Conservation (phyloP, 768 basidiomycete species). For the Suillus sp. region DNA sequence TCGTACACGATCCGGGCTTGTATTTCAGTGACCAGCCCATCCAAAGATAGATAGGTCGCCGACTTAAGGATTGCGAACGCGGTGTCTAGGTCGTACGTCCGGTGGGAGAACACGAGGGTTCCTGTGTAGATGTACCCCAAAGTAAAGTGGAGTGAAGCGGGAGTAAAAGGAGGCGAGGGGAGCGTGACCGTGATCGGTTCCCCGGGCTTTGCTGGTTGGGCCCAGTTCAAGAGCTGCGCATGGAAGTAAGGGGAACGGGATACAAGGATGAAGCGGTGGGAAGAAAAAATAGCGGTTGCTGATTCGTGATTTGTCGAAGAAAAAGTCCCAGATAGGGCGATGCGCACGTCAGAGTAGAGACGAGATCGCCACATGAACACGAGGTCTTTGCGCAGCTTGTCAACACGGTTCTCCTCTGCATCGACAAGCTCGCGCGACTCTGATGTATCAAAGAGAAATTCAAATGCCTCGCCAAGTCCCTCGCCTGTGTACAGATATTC, state of each 20-base stretch:
- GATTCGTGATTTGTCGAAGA: slow-evolving; percentile 64
- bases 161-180: slow-evolving; percentile 92
- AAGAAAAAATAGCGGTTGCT: slow-evolving; percentile 83
- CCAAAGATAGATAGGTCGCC: slow-evolving; percentile 75
- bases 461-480: slow-evolving; percentile 85
- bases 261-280: slow-evolving; percentile 91
- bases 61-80: slow-evolving; percentile 88
- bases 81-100: slow-evolving; percentile 90
- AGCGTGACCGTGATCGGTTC: slow-evolving; percentile 68
- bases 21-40: slow-evolving; percentile 74
- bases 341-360: slow-evolving; percentile 89
- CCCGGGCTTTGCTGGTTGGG: slow-evolving; percentile 31
- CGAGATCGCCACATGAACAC: slow-evolving; percentile 97
- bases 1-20: slow-evolving; percentile 84
- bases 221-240: slow-evolving; percentile 73
- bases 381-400: slow-evolving; percentile 89
- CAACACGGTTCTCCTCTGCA: slow-evolving; percentile 60
- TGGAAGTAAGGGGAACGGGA: slow-evolving; percentile 90
- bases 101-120: slow-evolving; percentile 88
- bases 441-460: slow-evolving; percentile 76
- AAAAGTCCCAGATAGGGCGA: slow-evolving; percentile 73
- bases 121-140: slow-evolving; percentile 95
- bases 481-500: slow-evolving; percentile 95
- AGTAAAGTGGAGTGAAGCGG: slow-evolving; percentile 91
- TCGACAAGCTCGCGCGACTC: slow-evolving; percentile 46